phyloP scores from a whole-genome alignment of 2,329 filamentous ascomycete species.

The Fusarium secorum region DNA sequence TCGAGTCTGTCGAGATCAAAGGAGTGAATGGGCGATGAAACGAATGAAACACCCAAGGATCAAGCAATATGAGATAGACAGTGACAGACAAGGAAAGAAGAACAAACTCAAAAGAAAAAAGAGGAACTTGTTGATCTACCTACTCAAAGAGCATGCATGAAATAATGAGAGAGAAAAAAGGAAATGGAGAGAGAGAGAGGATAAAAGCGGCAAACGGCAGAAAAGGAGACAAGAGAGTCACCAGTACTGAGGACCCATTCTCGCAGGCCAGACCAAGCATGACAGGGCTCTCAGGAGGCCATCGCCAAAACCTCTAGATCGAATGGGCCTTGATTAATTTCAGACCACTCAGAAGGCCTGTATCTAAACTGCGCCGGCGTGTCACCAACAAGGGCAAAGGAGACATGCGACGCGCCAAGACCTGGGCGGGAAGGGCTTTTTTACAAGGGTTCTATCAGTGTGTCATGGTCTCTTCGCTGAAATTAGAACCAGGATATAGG shows the following conservation, averaged over 20 bases:
- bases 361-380: background rate
- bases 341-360: slow-evolving; percentile 5
- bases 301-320: slow-evolving; percentile 29
- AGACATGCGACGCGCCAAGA: slow-evolving; percentile 26
- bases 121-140: slow-evolving; percentile 1
- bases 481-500: slow-evolving; percentile 11
- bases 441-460: background rate
- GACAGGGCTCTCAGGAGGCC: slow-evolving; percentile 34
- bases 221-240: slow-evolving; percentile 13
- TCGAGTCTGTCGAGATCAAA: slow-evolving; percentile 30
- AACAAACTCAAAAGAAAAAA: slow-evolving; percentile 10
- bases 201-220: slow-evolving; percentile 3
- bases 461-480: background rate
- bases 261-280: slow-evolving; percentile 6
- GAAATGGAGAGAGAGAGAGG: background rate
- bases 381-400: background rate
- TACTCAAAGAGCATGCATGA: slow-evolving; percentile 7
- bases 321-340: slow-evolving; percentile 18
- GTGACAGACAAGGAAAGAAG: slow-evolving; percentile 24
- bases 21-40: slow-evolving; percentile 30
- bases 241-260: slow-evolving; percentile 33
- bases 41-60: slow-evolving; percentile 29
- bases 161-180: background rate
- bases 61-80: slow-evolving; percentile 7
- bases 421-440: slow-evolving; percentile 28